Percentiles rank a stretch among this genome's conserved stretches.
These are phyloP conservation scores for Wickerhamiella azymoides DNA, from an alignment of 805 yeast genomes.

Conservation along the genomic window DNA sequence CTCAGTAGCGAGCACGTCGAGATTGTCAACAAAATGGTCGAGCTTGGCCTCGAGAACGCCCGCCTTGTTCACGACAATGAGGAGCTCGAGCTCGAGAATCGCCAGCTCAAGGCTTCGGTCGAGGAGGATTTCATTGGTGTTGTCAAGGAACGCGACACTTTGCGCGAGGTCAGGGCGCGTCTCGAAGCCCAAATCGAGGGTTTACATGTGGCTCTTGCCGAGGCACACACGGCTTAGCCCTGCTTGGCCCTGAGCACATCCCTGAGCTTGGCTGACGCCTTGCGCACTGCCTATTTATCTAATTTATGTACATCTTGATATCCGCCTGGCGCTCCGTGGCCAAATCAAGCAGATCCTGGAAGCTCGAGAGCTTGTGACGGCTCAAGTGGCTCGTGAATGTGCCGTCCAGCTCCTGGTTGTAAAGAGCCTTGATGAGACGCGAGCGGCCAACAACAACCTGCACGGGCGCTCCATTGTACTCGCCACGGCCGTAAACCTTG, in stretches of 20 bases:
- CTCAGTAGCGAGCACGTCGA: conserved; percentile 74
- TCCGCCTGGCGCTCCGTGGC: neutral
- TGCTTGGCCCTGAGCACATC: too few relatives aligned
- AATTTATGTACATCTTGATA: neutral
- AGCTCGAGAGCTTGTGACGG: conserved; percentile 31
- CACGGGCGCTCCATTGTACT: conserved; percentile 13
- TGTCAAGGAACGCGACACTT: conserved; percentile 10
- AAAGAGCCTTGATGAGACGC: conserved; percentile 34
- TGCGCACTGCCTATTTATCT: neutral
- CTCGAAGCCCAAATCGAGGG: conserved; percentile 18
- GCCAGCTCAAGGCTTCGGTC: conserved; percentile 7
- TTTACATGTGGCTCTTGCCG: conserved; percentile 18
- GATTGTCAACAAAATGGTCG: conserved; percentile 77
- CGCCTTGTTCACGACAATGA: conserved; percentile 61
- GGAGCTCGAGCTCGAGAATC: conserved; percentile 29
- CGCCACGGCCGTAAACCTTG: conserved; percentile 36
- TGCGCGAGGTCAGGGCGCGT: conserved; percentile 14
- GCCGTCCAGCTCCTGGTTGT: conserved; percentile 6
- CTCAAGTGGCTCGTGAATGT: conserved; percentile 35
- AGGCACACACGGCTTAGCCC: neutral
- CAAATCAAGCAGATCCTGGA: conserved; percentile 35
- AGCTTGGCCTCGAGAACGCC: conserved; percentile 61
- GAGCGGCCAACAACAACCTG: conserved; percentile 52
- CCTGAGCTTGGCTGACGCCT: too few relatives aligned
- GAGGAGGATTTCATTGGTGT: conserved; percentile 13